Evolutionary conservation across 202 grass and related monocot species (phyloP).

Genomic region (Musa balbisiana): DNA sequence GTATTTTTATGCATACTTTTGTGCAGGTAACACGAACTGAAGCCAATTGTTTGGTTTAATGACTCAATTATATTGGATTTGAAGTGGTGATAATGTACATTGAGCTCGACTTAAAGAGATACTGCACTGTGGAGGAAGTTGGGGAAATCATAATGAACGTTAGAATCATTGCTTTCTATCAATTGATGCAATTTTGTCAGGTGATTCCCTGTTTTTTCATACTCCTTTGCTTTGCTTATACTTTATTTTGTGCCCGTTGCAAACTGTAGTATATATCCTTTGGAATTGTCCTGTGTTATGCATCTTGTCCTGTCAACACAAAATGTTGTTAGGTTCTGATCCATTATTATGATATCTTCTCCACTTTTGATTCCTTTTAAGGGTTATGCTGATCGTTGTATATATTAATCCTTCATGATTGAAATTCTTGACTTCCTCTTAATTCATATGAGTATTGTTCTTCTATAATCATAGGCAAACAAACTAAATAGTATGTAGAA

Average conservation of each 20-base stretch:
- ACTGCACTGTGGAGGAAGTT: constrained; percentile 48
- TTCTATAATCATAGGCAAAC: background rate
- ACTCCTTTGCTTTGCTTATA: background rate
- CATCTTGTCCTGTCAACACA: background rate
- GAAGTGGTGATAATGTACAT: constrained; percentile 63
- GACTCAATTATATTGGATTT: constrained; percentile 16
- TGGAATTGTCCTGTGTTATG: background rate
- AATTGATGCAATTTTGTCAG: constrained; percentile 84
- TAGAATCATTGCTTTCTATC: constrained; percentile 64
- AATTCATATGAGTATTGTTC: background rate
- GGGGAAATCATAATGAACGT: constrained; percentile 72
- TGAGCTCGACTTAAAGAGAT: constrained; percentile 62
- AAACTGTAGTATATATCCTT: background rate
- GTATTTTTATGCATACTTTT: background rate
- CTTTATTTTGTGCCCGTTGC: background rate
- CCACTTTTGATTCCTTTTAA: background rate
- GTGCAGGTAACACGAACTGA: constrained; percentile 32
- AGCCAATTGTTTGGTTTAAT: constrained; percentile 9
- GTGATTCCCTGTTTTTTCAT: constrained; percentile 32
- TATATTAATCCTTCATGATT: background rate
- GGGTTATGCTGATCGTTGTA: background rate
- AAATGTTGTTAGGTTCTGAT: too few species aligned
- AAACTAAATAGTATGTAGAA: background rate
- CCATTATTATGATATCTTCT: background rate
- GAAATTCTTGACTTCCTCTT: background rate